A percentile compares a stretch with the other conserved stretches of the same genome.
phyloP scores from a whole-genome alignment of 352 stramenopile species.

The Pythium diclinum region DNA sequence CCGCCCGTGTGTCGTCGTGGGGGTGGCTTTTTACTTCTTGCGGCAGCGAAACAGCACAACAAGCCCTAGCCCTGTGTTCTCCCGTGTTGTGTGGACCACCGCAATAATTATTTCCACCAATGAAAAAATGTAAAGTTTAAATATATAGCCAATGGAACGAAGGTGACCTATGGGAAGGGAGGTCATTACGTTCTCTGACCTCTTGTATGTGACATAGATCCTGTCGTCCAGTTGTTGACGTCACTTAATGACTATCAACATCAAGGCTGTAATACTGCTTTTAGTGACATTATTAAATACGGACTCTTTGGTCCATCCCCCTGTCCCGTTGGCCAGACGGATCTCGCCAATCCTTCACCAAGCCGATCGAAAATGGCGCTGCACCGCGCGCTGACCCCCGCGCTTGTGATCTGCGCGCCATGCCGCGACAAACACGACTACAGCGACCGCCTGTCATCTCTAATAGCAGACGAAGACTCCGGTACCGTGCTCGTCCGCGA shows the following conservation, averaged over 20 bases:
- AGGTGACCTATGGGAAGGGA: neutral
- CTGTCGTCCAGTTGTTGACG: constrained; percentile 11
- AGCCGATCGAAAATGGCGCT: constrained; percentile 32
- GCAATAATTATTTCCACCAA: constrained; percentile 12
- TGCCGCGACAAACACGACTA: constrained; percentile 40
- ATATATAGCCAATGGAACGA: constrained; percentile 12
- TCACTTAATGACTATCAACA: neutral
- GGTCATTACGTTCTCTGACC: constrained; percentile 1
- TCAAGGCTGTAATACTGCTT: constrained; percentile 19
- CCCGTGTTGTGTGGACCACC: constrained; percentile 6
- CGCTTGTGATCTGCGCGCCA: constrained; percentile 56
- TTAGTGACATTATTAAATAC: constrained; percentile 9
- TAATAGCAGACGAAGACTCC: constrained; percentile 25
- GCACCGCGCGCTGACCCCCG: constrained; percentile 41
- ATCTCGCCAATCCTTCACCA: constrained; percentile 1
- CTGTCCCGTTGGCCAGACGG: neutral
- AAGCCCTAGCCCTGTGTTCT: constrained; percentile 5
- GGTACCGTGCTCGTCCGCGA: constrained; percentile 50
- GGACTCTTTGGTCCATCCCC: neutral
- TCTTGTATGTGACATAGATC: constrained; percentile 10
- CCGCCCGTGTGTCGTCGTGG: neutral
- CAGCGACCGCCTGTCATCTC: constrained; percentile 28
- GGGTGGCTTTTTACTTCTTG: constrained; percentile 20
- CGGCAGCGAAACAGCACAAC: constrained; percentile 3
- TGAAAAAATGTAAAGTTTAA: neutral